phyloP scores from a whole-genome alignment of 352 stramenopile species.

The Globisporangium barbulae region DNA sequence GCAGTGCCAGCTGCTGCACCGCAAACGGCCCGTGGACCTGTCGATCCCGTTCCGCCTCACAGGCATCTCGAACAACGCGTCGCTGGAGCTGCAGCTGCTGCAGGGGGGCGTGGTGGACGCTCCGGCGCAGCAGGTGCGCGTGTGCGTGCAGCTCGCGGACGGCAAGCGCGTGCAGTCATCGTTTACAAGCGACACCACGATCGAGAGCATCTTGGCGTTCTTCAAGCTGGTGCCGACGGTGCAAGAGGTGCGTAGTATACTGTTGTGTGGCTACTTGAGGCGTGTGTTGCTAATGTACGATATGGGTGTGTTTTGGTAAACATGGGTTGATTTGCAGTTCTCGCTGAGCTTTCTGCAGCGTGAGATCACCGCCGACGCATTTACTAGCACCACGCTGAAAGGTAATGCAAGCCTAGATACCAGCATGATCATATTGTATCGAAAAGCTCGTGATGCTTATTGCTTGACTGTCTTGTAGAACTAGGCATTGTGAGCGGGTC shows the following conservation, averaged over 20 bases:
- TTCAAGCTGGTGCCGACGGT: slow-evolving; percentile 48
- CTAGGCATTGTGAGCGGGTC: slow-evolving; percentile 78
- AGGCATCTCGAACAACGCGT: slow-evolving; percentile 82
- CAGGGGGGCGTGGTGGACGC: slow-evolving; percentile 21
- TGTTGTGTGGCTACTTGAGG: background rate
- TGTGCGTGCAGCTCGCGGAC: slow-evolving; percentile 76
- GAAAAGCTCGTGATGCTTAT: background rate
- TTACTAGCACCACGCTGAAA: slow-evolving; percentile 63
- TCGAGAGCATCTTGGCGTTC: slow-evolving; percentile 54
- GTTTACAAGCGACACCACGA: slow-evolving; percentile 50
- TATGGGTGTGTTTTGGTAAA: background rate
- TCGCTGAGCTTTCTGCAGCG: slow-evolving; percentile 76
- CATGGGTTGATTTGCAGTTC: slow-evolving; percentile 37
- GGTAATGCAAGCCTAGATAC: slow-evolving; percentile 22
- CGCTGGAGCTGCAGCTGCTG: slow-evolving; percentile 56
- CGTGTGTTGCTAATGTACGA: background rate
- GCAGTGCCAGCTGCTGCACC: slow-evolving; percentile 67
- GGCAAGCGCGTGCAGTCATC: slow-evolving; percentile 71
- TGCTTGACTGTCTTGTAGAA: slow-evolving; percentile 27
- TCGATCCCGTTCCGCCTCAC: slow-evolving; percentile 85
- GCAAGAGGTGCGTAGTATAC: slow-evolving; percentile 29
- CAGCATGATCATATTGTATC: background rate
- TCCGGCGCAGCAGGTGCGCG: slow-evolving; percentile 50
- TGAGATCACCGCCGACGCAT: slow-evolving; percentile 50
- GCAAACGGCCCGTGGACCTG: slow-evolving; percentile 58